Percentiles rank a stretch among this genome's conserved stretches.
Conservation (phyloP, 2,329 filamentous ascomycete genomes). For the Trichocomaceae sp. region DNA sequence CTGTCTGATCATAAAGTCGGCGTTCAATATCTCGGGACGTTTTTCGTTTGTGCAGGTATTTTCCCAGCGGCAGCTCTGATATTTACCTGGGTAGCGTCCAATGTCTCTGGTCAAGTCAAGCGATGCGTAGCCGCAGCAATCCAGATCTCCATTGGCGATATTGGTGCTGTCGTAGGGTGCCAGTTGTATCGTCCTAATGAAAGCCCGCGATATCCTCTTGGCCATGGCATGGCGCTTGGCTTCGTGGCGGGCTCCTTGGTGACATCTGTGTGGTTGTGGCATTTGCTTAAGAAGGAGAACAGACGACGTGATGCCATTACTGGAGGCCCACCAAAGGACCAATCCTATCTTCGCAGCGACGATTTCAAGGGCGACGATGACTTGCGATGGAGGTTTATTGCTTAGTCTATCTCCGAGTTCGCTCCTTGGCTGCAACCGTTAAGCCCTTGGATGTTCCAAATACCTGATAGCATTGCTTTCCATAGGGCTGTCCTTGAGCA, state of each 20-base stretch:
- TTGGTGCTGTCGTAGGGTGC: constrained; percentile 62
- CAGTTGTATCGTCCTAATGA: constrained; percentile 58
- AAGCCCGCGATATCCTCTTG: constrained; percentile 58
- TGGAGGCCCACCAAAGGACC: constrained; percentile 29
- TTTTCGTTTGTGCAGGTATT: constrained; percentile 27
- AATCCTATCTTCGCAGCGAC: constrained; percentile 24
- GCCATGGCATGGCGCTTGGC: constrained; percentile 59
- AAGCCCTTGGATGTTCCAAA: too few relatives aligned
- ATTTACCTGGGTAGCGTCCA: constrained; percentile 13
- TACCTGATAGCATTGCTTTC: too few relatives aligned
- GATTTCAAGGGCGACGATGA: constrained; percentile 59
- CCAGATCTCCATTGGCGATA: constrained; percentile 66
- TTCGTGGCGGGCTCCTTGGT: constrained; percentile 47
- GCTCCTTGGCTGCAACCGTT: too few relatives aligned
- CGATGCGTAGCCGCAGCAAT: constrained; percentile 31
- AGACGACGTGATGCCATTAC: constrained; percentile 1
- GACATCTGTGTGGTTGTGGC: constrained; percentile 57
- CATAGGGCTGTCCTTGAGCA: too few relatives aligned
- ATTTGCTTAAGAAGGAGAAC: constrained; percentile 54
- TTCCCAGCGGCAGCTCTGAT: constrained; percentile 28
- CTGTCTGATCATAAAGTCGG: neutral
- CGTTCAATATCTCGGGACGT: constrained; percentile 5
- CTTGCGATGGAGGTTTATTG: constrained; percentile 55
- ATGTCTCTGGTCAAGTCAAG: constrained; percentile 39
- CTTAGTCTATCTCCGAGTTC: neutral